Conservation (phyloP, 192 early-diverging fungal genomes). For the Coemansia sp. region DNA sequence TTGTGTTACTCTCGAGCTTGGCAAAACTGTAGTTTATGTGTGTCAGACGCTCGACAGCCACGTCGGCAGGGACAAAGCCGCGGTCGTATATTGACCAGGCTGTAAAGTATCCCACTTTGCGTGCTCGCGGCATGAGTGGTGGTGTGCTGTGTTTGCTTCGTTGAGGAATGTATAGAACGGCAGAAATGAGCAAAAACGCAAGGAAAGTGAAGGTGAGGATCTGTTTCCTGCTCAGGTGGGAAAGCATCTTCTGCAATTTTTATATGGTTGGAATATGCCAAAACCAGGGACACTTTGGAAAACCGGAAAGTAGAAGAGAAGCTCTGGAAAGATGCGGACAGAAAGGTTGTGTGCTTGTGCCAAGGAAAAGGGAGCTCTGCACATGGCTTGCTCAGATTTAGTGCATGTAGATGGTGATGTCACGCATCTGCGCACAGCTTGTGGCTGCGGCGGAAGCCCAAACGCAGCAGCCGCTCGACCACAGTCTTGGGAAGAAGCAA, state of each 20-base stretch:
- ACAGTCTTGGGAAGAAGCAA: constrained; percentile 40
- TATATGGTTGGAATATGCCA: neutral
- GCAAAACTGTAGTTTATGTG: constrained; percentile 82
- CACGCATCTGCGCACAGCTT: neutral
- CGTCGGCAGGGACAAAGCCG: constrained; percentile 61
- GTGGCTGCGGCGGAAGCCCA: constrained; percentile 1
- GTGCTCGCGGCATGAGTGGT: constrained; percentile 26
- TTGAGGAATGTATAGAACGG: constrained; percentile 29
- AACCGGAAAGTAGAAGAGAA: neutral
- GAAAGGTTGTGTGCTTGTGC: neutral
- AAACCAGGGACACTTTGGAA: neutral
- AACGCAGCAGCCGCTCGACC: constrained; percentile 10
- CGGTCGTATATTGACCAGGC: constrained; percentile 73
- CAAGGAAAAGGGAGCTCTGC: neutral
- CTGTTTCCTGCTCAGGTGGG: constrained; percentile 1
- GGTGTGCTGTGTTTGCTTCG: neutral
- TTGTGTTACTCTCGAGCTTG: constrained; percentile 62
- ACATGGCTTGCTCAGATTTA: too few relatives aligned
- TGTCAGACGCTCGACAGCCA: constrained; percentile 67
- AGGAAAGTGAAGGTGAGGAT: constrained; percentile 13
- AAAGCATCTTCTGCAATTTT: neutral
- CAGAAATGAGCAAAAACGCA: constrained; percentile 19
- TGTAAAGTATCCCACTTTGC: constrained; percentile 56
- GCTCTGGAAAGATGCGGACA: neutral
- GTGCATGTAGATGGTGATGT: neutral